A percentile compares a stretch with the other conserved stretches of the same genome.
phyloP scores from a whole-genome alignment of 2,329 filamentous ascomycete species.

The Laburnicola sp. region DNA sequence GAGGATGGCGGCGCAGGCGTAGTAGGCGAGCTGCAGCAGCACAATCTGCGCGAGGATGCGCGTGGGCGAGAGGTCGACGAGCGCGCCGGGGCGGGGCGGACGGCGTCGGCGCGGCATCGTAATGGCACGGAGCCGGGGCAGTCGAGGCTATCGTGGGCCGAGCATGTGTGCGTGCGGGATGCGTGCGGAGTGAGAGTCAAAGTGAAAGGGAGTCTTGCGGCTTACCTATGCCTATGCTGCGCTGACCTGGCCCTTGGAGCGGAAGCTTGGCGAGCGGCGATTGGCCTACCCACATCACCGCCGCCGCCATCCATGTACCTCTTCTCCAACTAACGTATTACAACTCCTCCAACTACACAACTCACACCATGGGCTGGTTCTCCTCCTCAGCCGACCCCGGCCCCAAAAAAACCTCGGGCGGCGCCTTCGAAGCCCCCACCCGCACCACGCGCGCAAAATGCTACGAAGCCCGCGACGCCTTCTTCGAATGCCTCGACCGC shows the following conservation, averaged over 20 bases:
- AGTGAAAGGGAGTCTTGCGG: neutral
- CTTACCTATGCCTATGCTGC: neutral
- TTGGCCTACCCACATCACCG: neutral
- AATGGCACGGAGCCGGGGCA: slow-evolving; percentile 16
- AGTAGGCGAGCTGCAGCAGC: slow-evolving; percentile 66
- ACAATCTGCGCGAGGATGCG: slow-evolving; percentile 69
- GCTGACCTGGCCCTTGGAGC: neutral
- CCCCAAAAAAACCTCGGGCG: slow-evolving; percentile 52
- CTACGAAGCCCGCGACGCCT: slow-evolving; percentile 86
- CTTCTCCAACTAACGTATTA: neutral
- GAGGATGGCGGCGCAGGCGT: slow-evolving; percentile 62
- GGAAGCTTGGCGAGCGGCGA: slow-evolving; percentile 3
- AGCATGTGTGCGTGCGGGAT: slow-evolving; percentile 19
- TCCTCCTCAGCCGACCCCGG: slow-evolving; percentile 45
- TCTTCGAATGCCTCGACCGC: slow-evolving; percentile 84
- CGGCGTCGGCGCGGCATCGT: slow-evolving; percentile 61
- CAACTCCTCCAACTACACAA: neutral
- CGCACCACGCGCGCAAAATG: slow-evolving; percentile 78
- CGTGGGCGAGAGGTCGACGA: slow-evolving; percentile 67
- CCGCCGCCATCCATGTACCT: neutral
- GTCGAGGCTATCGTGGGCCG: neutral
- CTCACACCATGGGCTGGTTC: slow-evolving; percentile 56
- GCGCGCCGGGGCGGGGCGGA: slow-evolving; percentile 66
- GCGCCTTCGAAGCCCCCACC: slow-evolving; percentile 75
- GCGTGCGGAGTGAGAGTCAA: slow-evolving; percentile 1